phyloP scores from a whole-genome alignment of 768 basidiomycete genomes.

The Coprinopsis marcescibilis region DNA sequence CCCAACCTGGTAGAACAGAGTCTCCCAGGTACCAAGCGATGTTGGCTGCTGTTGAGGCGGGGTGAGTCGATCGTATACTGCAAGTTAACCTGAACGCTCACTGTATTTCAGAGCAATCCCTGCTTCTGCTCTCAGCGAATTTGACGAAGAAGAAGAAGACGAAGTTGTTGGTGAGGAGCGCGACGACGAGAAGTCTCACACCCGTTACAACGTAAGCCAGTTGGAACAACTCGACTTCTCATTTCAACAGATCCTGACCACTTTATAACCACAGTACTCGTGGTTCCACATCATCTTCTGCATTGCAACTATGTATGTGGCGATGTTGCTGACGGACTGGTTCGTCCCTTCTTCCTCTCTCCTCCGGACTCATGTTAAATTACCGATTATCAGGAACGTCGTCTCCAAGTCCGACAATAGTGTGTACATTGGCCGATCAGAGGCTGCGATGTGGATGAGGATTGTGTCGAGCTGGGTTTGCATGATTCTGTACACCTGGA shows the following conservation, averaged over 20 bases:
- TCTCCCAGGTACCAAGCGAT: conserved; percentile 90
- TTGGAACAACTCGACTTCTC: neutral
- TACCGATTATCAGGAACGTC: conserved; percentile 53
- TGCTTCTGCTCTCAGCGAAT: conserved; percentile 81
- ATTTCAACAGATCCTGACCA: conserved; percentile 7
- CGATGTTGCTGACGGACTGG: conserved; percentile 97
- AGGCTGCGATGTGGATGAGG: conserved; percentile 99
- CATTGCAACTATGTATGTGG: conserved; percentile 96
- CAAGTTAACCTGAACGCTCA: conserved; percentile 3
- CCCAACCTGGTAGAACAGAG: conserved; percentile 79
- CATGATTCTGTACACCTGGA: conserved; percentile 81
- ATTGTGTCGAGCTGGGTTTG: conserved; percentile 96
- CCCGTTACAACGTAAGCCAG: conserved; percentile 79
- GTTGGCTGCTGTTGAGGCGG: conserved; percentile 92
- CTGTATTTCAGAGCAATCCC: conserved; percentile 67
- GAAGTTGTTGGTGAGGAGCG: conserved; percentile 58
- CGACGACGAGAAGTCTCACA: conserved; percentile 92
- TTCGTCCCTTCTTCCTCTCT: conserved; percentile 30
- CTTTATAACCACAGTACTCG: conserved; percentile 65
- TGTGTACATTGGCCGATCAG: conserved; percentile 91
- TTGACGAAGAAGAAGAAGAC: conserved; percentile 73
- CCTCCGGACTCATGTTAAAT: conserved; percentile 2
- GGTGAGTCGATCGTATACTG: conserved; percentile 49
- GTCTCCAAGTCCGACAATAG: conserved; percentile 58
- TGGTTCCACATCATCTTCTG: conserved; percentile 99